A percentile compares a stretch with the other conserved stretches of the same genome.
Evolutionary conservation across 139 green algal species (phyloP).

Genomic region (Bryopsis sp.): DNA sequence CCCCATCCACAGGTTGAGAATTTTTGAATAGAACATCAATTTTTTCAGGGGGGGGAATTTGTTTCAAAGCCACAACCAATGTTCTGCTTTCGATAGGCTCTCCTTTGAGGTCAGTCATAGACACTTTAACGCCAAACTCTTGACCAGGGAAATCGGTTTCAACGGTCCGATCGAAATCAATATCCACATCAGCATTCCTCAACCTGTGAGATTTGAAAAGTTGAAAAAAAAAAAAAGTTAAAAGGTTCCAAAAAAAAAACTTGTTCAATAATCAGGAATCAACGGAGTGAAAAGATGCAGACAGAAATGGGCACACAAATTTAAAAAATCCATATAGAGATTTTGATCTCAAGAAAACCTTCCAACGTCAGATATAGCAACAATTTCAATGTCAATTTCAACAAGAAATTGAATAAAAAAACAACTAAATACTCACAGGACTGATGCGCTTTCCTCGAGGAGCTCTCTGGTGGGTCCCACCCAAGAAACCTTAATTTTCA

Average conservation of each 20-base stretch:
- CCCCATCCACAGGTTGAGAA: too few species aligned
- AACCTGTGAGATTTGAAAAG: too few species aligned
- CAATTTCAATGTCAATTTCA: too few species aligned
- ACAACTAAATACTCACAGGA: not conserved
- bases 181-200: not conserved
- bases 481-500: not conserved
- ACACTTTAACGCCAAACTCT: conserved; percentile 16
- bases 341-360: too few species aligned
- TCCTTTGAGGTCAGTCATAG: not conserved
- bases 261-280: too few species aligned
- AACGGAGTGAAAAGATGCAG: too few species aligned
- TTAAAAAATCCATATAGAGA: conserved; percentile 1
- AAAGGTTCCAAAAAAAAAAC: too few species aligned
- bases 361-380: too few species aligned
- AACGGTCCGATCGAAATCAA: conserved; percentile 9
- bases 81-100: not conserved
- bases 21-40: too few species aligned
- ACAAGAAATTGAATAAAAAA: too few species aligned
- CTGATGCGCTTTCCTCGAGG: not conserved
- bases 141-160: conserved; percentile 8
- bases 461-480: conserved; percentile 14
- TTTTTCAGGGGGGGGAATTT: not conserved
- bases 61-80: not conserved
- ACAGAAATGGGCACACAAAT: not conserved
- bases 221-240: too few species aligned